Conservation (phyloP, 306 rosid genomes). For the Sphenostylis stenocarpa region DNA sequence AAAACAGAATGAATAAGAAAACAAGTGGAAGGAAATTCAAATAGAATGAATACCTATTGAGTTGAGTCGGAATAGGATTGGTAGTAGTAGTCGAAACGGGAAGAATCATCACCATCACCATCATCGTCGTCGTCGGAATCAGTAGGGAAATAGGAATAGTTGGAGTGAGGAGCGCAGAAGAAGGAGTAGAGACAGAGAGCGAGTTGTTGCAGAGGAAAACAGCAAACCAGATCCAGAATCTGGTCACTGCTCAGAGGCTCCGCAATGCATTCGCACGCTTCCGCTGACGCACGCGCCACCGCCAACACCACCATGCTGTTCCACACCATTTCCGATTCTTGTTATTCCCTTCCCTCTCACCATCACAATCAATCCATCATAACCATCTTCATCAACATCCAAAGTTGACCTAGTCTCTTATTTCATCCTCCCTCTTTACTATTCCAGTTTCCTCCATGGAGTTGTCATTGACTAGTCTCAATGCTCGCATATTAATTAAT, state of each 20-base stretch:
- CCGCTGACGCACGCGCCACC: conserved; percentile 70
- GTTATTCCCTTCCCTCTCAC: background rate
- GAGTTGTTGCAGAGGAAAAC: background rate
- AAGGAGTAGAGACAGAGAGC: background rate
- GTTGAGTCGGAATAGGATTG: background rate
- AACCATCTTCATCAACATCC: no score
- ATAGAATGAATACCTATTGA: background rate
- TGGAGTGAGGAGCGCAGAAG: background rate
- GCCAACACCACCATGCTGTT: conserved; percentile 39
- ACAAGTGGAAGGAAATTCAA: background rate
- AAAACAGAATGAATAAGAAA: background rate
- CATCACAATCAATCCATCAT: background rate
- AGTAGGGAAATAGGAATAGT: background rate
- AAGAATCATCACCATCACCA: background rate
- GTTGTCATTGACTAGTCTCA: background rate
- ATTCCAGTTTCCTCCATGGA: background rate
- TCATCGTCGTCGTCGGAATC: background rate
- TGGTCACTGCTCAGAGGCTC: conserved; percentile 35
- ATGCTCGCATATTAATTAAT: background rate
- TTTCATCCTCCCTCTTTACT: background rate
- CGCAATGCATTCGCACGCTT: conserved; percentile 69
- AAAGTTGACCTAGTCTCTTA: background rate
- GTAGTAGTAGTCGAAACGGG: background rate
- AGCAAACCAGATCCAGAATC: background rate
- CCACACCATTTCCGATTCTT: background rate